These are phyloP conservation scores for Arbutus unedo DNA, from an alignment of 148 eudicot species.

Conservation along the genomic window DNA sequence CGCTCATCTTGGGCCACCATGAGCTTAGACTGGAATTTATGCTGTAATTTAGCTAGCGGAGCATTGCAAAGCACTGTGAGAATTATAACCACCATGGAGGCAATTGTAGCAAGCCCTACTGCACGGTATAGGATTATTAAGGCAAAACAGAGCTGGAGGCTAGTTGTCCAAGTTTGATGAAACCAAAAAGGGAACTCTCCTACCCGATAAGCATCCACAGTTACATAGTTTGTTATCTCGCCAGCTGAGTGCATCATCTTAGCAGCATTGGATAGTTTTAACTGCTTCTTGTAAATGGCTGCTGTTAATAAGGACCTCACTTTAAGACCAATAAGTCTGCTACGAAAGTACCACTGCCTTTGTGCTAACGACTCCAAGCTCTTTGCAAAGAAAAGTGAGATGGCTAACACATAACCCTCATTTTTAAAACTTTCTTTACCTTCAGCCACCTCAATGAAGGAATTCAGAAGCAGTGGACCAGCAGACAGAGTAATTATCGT, in stretches of 20 bases:
- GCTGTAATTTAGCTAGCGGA: slow-evolving; percentile 52
- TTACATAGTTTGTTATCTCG: slow-evolving; percentile 67
- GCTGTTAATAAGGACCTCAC: slow-evolving; percentile 75
- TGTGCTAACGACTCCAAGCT: slow-evolving; percentile 64
- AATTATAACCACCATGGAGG: slow-evolving; percentile 41
- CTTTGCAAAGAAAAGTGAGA: slow-evolving; percentile 57
- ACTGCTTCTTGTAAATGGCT: slow-evolving; percentile 74
- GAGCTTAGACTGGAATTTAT: slow-evolving; percentile 44
- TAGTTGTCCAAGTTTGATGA: slow-evolving; percentile 62
- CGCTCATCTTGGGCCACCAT: slow-evolving; percentile 58
- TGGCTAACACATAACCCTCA: slow-evolving; percentile 67
- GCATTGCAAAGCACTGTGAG: slow-evolving; percentile 63
- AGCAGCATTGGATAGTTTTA: slow-evolving; percentile 66
- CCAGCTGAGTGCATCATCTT: slow-evolving; percentile 63
- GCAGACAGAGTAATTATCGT: slow-evolving; percentile 63
- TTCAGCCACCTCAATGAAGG: slow-evolving; percentile 82
- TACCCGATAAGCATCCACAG: slow-evolving; percentile 61
- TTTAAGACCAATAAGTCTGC: slow-evolving; percentile 63
- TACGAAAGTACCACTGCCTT: slow-evolving; percentile 75
- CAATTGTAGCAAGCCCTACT: slow-evolving; percentile 49
- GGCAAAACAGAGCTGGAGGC: slow-evolving; percentile 57
- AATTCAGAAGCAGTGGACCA: slow-evolving; percentile 85
- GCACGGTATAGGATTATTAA: slow-evolving; percentile 33
- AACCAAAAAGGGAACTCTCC: slow-evolving; percentile 87
- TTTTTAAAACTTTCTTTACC: slow-evolving; percentile 53